phyloP scores from a whole-genome alignment of 805 yeast genomes.

The Tetrapisispora fleetii region DNA sequence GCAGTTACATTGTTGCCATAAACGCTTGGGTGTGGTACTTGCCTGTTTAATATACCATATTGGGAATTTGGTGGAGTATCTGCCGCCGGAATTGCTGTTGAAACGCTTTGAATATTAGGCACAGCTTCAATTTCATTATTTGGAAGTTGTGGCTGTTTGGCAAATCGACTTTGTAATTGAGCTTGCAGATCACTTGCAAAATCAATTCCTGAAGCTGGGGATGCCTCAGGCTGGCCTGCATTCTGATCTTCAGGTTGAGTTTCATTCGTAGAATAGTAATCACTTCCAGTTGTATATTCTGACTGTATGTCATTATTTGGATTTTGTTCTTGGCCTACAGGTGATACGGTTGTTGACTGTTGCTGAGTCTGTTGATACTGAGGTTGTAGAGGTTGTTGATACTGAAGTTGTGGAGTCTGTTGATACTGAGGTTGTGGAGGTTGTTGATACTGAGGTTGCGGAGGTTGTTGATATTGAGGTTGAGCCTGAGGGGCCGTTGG shows the following conservation, averaged over 20 bases:
- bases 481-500: constrained; percentile 11
- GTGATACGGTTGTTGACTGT: background rate
- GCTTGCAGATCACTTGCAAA: background rate
- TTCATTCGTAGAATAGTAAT: constrained; percentile 1
- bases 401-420: constrained; percentile 3
- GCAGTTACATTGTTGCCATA: background rate
- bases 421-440: background rate
- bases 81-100: no score
- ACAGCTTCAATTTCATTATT: background rate
- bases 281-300: background rate
- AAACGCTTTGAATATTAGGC: background rate
- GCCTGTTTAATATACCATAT: background rate
- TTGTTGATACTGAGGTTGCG: background rate
- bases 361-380: no score
- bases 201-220: background rate
- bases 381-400: no score
- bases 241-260: constrained; percentile 4
- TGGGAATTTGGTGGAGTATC: no score
- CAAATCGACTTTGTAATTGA: background rate
- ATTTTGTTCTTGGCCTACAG: background rate
- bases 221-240: constrained; percentile 1
- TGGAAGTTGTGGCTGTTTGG: background rate
- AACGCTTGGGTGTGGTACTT: background rate
- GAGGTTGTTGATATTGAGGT: constrained; percentile 5
- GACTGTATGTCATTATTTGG: background rate